These are phyloP conservation scores for Irpex sp. DNA, from an alignment of 1,284 basidiomycete genomes.

Conservation along the genomic window DNA sequence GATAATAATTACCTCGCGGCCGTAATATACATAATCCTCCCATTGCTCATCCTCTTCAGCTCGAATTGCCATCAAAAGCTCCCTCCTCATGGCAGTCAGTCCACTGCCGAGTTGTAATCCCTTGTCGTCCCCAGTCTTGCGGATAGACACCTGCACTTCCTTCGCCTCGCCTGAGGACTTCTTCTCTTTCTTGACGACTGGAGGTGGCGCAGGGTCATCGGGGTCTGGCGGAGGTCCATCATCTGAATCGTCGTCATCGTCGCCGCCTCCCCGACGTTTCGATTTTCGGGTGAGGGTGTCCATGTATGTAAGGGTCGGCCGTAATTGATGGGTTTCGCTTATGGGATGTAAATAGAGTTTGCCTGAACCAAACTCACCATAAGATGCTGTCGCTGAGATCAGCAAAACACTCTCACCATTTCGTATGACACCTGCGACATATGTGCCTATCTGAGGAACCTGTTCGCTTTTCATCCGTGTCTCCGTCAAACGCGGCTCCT, in stretches of 20 bases:
- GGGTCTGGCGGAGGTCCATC: constrained; percentile 77
- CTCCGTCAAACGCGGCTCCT: constrained; percentile 61
- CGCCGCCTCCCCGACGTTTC: constrained; percentile 46
- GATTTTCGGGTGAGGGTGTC: constrained; percentile 64
- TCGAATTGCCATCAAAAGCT: constrained; percentile 69
- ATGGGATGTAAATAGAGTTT: constrained; percentile 76
- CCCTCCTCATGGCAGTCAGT: constrained; percentile 44
- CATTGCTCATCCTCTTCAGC: constrained; percentile 73
- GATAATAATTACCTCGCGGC: constrained; percentile 50
- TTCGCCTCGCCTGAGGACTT: constrained; percentile 50
- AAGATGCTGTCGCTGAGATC: not conserved
- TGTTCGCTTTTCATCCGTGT: constrained; percentile 70
- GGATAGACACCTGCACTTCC: constrained; percentile 73
- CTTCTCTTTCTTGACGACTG: constrained; percentile 51
- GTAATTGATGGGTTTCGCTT: constrained; percentile 70
- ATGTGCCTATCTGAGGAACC: constrained; percentile 55
- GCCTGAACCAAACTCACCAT: constrained; percentile 35
- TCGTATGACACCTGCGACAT: constrained; percentile 71
- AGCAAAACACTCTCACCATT: constrained; percentile 44
- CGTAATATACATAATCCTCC: constrained; percentile 59
- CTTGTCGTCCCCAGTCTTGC: constrained; percentile 61
- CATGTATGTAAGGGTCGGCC: constrained; percentile 75
- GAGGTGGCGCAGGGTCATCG: constrained; percentile 52
- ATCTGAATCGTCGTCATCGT: constrained; percentile 68
- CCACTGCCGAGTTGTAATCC: constrained; percentile 36